A percentile compares a stretch with the other conserved stretches of the same genome.
Evolutionary conservation across 768 basidiomycete genomes (phyloP).

Genomic region (Termitomyces sp.): DNA sequence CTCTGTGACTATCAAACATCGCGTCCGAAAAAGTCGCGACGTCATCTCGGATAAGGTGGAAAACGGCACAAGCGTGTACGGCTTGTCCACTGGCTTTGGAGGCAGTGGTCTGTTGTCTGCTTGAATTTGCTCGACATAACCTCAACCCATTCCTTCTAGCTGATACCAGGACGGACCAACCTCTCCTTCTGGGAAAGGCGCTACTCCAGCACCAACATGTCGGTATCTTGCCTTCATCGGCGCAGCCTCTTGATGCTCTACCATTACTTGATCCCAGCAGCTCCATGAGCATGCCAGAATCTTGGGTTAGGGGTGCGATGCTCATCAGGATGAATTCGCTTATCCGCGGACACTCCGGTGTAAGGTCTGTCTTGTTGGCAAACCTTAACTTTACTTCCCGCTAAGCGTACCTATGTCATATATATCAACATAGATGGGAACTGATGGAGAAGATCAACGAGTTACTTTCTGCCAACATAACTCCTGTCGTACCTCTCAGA

Average conservation of each 20-base stretch:
- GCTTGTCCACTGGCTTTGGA: constrained; percentile 78
- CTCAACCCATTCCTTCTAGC: constrained; percentile 34
- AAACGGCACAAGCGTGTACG: constrained; percentile 71
- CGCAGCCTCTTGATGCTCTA: constrained; percentile 41
- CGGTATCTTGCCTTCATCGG: constrained; percentile 61
- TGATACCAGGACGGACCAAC: constrained; percentile 69
- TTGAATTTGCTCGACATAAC: not conserved
- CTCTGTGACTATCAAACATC: constrained; percentile 30
- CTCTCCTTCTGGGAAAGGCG: constrained; percentile 59
- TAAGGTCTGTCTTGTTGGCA: constrained; percentile 36
- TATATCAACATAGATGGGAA: constrained; percentile 45
- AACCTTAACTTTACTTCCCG: not conserved
- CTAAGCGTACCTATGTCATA: not conserved
- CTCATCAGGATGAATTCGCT: constrained; percentile 79
- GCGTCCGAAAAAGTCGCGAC: constrained; percentile 58
- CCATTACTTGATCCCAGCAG: constrained; percentile 67
- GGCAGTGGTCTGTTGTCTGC: constrained; percentile 52
- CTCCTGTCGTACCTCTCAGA: constrained; percentile 75
- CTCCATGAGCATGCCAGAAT: constrained; percentile 75
- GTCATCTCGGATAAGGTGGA: constrained; percentile 71
- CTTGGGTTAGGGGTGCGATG: constrained; percentile 85
- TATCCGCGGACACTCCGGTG: constrained; percentile 77
- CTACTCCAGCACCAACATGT: constrained; percentile 73
- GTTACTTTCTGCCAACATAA: constrained; percentile 61
- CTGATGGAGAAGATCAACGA: constrained; percentile 69